Base-by-base conservation (phyloP, 2,329 filamentous ascomycete genomes). In the Botrytis medusae region DNA sequence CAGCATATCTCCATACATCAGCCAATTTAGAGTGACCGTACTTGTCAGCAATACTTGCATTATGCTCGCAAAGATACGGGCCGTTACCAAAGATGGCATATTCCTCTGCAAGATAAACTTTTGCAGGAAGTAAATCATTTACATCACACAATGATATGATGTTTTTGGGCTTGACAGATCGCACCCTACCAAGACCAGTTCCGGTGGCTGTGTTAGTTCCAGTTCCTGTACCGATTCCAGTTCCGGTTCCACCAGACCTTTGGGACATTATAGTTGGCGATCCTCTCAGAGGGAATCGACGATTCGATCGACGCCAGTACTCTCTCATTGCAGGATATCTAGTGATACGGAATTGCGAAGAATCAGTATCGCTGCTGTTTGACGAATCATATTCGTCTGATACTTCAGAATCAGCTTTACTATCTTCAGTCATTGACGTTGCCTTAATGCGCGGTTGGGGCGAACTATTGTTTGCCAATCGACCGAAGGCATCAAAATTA, bases 81-180 rank as follows among this genome's bases (percentile, higher is more conserved):
- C 92, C 92, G 74, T 94, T 90, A 5, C 94, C 94, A 80, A 96
- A 95, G 22, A 98, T 92, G 37, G 87, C 88, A 82, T 98, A 99
- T 76, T 92, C 89, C 73, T 89, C 85, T 2, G 94, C 96, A 75
- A 98, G 87, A 72, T 90, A 87, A 74, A 87, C 87, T 81, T 94
- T 96, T 4, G 93, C 92, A 0, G 95, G 95, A n/a, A 97, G 83
- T 20, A 94, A 81, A 65, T 88, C 84, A 16, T 89, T 87, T 40
- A 97, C 81, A 75, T 93, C 87, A 78, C 95, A 87, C 57, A 98
- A 89, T 1, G 90, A 90, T 32, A 98, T 84, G 34, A 92, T 85
- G 75, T 95, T 94, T 77, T 91, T 92, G 2, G 86, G 82, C 71
- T 84, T 83, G 32, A 77, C 74, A 25, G 77, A 62, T 67, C 79